Conservation (phyloP, 306 rosid species). For the Lathyrus oleraceus region DNA sequence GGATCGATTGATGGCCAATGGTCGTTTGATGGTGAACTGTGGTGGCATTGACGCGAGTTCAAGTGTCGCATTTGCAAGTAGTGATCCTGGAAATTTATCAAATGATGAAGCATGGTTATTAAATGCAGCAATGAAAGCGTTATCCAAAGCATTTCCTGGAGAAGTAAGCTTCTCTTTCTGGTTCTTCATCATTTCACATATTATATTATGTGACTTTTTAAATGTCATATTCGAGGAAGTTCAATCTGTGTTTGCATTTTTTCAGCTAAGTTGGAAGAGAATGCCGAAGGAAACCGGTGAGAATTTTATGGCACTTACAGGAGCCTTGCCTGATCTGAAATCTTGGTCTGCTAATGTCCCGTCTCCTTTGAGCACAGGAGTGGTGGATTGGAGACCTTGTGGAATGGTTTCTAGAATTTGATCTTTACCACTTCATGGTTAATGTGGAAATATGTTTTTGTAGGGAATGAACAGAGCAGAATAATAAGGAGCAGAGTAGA, state of each 20-base stretch:
- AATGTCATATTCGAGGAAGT: constrained; percentile 22
- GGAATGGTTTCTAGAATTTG: constrained; percentile 15
- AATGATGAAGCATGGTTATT: constrained; percentile 52
- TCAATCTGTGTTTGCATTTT: constrained; percentile 37
- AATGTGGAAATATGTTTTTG: not conserved
- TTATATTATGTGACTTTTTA: not conserved
- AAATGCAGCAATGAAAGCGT: constrained; percentile 60
- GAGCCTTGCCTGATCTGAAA: constrained; percentile 68
- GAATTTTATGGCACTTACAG: constrained; percentile 83
- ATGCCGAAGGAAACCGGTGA: constrained; percentile 59
- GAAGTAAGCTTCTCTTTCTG: constrained; percentile 53
- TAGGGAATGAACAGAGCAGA: not conserved
- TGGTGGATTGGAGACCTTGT: constrained; percentile 71
- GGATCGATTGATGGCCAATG: constrained; percentile 62
- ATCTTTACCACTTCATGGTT: not conserved
- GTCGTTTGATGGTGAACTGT: constrained; percentile 91
- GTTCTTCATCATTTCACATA: constrained; percentile 12
- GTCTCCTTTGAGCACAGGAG: constrained; percentile 54
- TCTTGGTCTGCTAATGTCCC: constrained; percentile 76
- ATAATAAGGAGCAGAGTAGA: no score
- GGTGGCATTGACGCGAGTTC: constrained; percentile 69
- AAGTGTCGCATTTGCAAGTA: constrained; percentile 32
- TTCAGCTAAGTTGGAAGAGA: constrained; percentile 89
- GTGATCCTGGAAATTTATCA: constrained; percentile 37
- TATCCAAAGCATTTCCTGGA: constrained; percentile 75